Base-by-base conservation (phyloP, 148 eudicot species). In the Limonium bicolor region DNA sequence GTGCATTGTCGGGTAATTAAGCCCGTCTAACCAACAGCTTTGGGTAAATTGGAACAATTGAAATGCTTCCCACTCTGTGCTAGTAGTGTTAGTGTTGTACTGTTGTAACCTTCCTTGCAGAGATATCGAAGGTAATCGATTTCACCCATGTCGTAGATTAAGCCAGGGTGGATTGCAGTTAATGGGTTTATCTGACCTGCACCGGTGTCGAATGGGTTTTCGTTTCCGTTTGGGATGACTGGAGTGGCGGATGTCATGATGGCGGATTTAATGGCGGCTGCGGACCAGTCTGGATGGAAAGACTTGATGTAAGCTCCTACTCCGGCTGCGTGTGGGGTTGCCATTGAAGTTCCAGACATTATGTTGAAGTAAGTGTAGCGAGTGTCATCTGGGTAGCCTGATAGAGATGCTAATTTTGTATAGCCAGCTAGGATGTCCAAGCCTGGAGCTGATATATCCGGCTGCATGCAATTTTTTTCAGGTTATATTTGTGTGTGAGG, bases 181-280 rank as follows among this genome's bases (percentile, higher is more conserved):
- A 46, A 57, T 0, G 96, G 94, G 66, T 69, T 69, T 44, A 87
- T 46, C 18, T 66, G 62, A 6, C 94, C 88, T 6, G 94, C 55
- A 0, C 96, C 88, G 1, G 74, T 56, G 46, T 67, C 68, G 20
- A 82, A 13, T 3, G 73, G 73, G 18, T 43, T 37, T 47, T 68
- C 87, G 1, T 41, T 52, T 1, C 64, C 85, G 12, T 6, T 67
- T 13, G 72, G 58, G 33, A 54, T 61, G 42, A 87, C 65, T 1
- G 73, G 56, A 33, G 52, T 82, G 20, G 96, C 94, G 78, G 79
- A 82, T n/a, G 96, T 87, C 96, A 87, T 82, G 44, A 87, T 79
- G 54, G 96, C 94, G 20, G 95, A 86, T 38, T 69, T 78, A 58
- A 86, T 76, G 11, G 85, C 94, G 15, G 94, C 84, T 16, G 77